Evolutionary conservation across 2,329 filamentous ascomycete genomes (phyloP), one percentile per base, ranked within the genome.

Genomic region (Talaromyces sp.): DNA sequence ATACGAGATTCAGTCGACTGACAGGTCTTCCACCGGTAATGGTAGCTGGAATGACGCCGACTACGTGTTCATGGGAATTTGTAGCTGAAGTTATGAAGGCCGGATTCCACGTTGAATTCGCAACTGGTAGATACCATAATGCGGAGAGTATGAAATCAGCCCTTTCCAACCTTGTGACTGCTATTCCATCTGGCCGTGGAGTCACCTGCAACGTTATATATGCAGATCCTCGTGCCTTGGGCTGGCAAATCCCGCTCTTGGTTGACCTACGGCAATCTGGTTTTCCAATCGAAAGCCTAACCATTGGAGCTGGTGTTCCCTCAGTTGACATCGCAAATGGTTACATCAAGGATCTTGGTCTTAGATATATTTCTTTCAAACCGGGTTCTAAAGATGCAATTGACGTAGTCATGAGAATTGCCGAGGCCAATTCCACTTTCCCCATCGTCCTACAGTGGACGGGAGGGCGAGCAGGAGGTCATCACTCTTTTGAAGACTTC

Each of bases 371-470:
- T 68, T 84, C 88, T 28, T 96, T 96, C 85, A 97, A 97, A 82
- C 93, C 93, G 30, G 92, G 93, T 64, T 96, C 92, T 10, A 83
- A 89, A 56, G 91, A 96, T 65, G 90, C 90, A 1, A 96, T 97
- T 65, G 91, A 96, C 74, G 82, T 89, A 30, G 91, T 95, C 63
- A 89, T 97, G 77, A 94, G 95, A 76, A 93, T 96, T 70, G 92
- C 93, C 65, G 94, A 91, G 78, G 91, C 91, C 18, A 94, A 96
- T 74, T 92, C 92, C 1, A 88, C 85, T 28, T 96, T 96, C 82
- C 93, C 93, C n/a, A 86, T 96, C 57, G 87, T 96, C 58, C 80
- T 96, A 64, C 93, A 97, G 78, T 97, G 93, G 93, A 97, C 93
- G 63, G 93, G 93, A 72, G 93, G 93, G 36, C 89, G 93, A 78